These are phyloP conservation scores for Chlorella sp. DNA, from an alignment of 139 green algal genomes.

Conservation along the genomic window DNA sequence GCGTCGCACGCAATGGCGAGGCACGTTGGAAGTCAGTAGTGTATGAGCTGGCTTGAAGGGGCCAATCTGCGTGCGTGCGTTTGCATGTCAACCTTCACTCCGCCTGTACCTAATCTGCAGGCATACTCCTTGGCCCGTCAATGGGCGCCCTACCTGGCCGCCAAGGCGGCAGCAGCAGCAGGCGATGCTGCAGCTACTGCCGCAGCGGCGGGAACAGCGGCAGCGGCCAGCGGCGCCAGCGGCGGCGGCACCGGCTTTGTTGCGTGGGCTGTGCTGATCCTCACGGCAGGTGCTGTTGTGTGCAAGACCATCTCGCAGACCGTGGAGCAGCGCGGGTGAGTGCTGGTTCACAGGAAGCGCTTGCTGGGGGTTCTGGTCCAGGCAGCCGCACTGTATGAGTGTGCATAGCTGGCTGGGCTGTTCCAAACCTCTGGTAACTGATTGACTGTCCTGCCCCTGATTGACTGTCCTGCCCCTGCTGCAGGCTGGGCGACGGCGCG, in stretches of 20 bases:
- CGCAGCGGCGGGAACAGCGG: background rate
- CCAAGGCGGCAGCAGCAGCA: background rate
- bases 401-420: no score
- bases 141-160: background rate
- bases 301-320: background rate
- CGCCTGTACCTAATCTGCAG: no score
- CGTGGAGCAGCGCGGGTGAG: conserved; percentile 17
- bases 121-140: background rate
- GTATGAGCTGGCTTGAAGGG: no score
- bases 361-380: no score
- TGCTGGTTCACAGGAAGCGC: no score
- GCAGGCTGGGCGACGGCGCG: conserved; percentile 4
- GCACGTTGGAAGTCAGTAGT: no score
- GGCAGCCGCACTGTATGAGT: no score
- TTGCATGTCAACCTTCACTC: no score
- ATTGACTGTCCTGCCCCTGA: no score
- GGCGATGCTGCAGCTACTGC: background rate
- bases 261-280: background rate
- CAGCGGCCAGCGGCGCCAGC: background rate
- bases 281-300: conserved; percentile 4
- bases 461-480: background rate
- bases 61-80: no score
- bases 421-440: no score
- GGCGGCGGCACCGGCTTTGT: background rate
- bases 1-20: no score